These are phyloP conservation scores for Magnaporthales sp. DNA, from an alignment of 2,329 filamentous ascomycete genomes.

Conservation along the genomic window DNA sequence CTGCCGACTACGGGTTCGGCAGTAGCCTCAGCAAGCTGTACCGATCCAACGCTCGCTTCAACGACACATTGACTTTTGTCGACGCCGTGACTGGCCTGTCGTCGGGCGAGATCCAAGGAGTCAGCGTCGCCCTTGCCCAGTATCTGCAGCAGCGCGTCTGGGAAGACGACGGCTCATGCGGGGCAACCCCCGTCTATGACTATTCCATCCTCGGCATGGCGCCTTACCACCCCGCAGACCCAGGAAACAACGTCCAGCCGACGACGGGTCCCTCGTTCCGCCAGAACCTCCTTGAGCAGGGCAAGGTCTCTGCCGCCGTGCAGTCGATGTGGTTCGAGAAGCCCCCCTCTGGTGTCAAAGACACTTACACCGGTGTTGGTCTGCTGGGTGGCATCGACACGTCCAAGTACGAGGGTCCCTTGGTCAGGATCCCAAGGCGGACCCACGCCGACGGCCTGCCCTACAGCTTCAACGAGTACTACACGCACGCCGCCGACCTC, in stretches of 20 bases:
- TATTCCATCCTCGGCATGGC: conserved; percentile 1
- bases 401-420: not conserved
- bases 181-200: not conserved
- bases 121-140: not conserved
- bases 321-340: conserved; percentile 3
- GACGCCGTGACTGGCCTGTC: not conserved
- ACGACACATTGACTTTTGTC: conserved; percentile 1
- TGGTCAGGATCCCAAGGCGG: not conserved
- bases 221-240: not conserved
- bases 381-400: conserved; percentile 1
- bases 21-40: not conserved
- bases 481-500: conserved; percentile 1
- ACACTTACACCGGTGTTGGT: not conserved
- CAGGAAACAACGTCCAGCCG: not conserved
- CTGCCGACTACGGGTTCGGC: not conserved
- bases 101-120: not conserved
- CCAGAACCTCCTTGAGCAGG: conserved; percentile 3
- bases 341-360: not conserved
- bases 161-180: not conserved
- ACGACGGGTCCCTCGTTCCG: conserved; percentile 1
- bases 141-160: not conserved
- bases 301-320: not conserved
- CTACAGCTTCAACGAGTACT: conserved; percentile 1
- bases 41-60: not conserved
- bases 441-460: not conserved